Conservation (phyloP, 768 basidiomycete species). For the Roridomyces roridus region DNA sequence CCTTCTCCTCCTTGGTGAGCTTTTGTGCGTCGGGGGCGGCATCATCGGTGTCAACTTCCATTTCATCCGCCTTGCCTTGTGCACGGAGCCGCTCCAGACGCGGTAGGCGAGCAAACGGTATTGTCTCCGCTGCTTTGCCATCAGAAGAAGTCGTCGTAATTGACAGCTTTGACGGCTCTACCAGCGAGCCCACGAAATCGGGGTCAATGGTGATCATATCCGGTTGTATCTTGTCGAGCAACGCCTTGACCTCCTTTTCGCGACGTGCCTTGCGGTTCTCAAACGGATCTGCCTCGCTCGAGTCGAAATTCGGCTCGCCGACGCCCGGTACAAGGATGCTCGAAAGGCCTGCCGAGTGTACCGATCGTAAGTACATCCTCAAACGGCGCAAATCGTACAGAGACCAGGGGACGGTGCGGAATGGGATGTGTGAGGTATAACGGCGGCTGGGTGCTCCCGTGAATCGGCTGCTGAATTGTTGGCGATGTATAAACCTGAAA, state of each 20-base stretch:
- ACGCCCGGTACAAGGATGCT: conserved; percentile 89
- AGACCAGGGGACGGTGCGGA: conserved; percentile 77
- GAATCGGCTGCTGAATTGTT: conserved; percentile 63
- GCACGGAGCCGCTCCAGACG: conserved; percentile 80
- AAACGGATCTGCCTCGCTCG: conserved; percentile 92
- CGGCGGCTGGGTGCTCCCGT: conserved; percentile 63
- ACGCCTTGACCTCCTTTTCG: conserved; percentile 88
- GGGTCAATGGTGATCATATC: conserved; percentile 90
- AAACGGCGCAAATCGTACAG: conserved; percentile 86
- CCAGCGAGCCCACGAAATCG: conserved; percentile 75
- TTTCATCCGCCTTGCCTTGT: conserved; percentile 76
- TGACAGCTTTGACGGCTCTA: conserved; percentile 64
- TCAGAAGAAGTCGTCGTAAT: conserved; percentile 48
- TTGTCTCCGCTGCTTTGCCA: conserved; percentile 47
- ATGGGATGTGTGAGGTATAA: conserved; percentile 90
- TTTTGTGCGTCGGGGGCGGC: conserved; percentile 44
- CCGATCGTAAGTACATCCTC: conserved; percentile 85
- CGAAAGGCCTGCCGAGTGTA: conserved; percentile 78
- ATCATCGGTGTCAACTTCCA: conserved; percentile 53
- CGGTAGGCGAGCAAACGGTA: conserved; percentile 75
- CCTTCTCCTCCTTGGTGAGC: conserved; percentile 46
- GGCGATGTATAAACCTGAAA: conserved; percentile 75
- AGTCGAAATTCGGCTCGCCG: conserved; percentile 96
- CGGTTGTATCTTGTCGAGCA: conserved; percentile 95
- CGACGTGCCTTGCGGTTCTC: conserved; percentile 82